phyloP scores from a whole-genome alignment of 306 rosid species.

The Begonia masoniana region DNA sequence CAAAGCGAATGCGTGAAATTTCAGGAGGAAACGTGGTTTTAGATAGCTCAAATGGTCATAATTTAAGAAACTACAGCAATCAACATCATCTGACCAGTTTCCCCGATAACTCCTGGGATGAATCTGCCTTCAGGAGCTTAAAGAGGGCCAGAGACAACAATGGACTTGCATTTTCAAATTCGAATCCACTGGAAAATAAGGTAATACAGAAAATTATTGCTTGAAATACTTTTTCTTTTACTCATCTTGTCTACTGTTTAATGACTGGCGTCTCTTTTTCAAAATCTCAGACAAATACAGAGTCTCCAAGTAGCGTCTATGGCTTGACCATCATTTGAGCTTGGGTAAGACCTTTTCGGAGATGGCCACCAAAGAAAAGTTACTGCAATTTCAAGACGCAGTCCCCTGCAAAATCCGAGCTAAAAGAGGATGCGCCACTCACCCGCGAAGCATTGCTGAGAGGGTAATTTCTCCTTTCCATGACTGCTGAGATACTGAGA shows the following conservation, averaged over 20 bases:
- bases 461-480: constrained; percentile 27
- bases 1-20: no score
- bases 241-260: neutral
- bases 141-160: constrained; percentile 41
- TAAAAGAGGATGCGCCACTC: constrained; percentile 90
- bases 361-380: constrained; percentile 34
- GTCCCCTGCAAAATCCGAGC: constrained; percentile 75
- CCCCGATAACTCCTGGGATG: constrained; percentile 44
- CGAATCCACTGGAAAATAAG: constrained; percentile 42
- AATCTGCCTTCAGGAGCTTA: constrained; percentile 24
- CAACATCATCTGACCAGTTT: constrained; percentile 21
- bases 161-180: constrained; percentile 36
- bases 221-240: neutral
- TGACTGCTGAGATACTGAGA: neutral
- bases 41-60: constrained; percentile 18
- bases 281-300: constrained; percentile 20
- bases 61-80: constrained; percentile 18
- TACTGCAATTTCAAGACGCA: constrained; percentile 42
- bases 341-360: constrained; percentile 43
- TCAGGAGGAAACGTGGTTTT: constrained; percentile 21
- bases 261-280: constrained; percentile 5
- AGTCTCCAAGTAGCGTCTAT: constrained; percentile 20
- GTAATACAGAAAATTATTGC: constrained; percentile 12
- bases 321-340: constrained; percentile 66
- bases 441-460: constrained; percentile 94